phyloP scores from a whole-genome alignment of 176 grass and related monocot species.

The Hordeum marinum region DNA sequence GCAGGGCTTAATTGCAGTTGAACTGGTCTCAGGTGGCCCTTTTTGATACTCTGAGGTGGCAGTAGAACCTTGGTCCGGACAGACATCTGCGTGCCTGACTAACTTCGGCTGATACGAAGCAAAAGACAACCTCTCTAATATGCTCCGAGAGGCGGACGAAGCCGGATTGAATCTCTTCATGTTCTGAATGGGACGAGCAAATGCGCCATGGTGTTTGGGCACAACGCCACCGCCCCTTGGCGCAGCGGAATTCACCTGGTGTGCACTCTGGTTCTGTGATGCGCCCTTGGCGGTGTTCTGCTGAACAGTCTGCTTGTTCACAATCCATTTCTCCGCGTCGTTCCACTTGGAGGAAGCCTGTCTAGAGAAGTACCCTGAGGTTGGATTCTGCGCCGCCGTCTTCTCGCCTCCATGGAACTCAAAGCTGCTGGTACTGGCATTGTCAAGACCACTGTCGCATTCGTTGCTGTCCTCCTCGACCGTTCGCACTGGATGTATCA shows the following conservation, averaged over 20 bases:
- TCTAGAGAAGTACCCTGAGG: constrained; percentile 43
- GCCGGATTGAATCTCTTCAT: constrained; percentile 48
- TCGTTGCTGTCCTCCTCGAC: constrained; percentile 62
- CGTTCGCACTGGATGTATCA: constrained; percentile 69
- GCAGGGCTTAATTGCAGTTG: constrained; percentile 16
- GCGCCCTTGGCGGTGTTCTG: constrained; percentile 22
- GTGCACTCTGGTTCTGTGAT: constrained; percentile 18
- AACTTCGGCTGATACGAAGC: constrained; percentile 46
- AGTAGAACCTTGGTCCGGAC: constrained; percentile 7
- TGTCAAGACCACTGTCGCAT: constrained; percentile 60
- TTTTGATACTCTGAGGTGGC: constrained; percentile 12
- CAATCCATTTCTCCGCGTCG: constrained; percentile 95
- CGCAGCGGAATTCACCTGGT: constrained; percentile 29
- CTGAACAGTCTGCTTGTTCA: constrained; percentile 63
- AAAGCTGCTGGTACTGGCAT: constrained; percentile 57
- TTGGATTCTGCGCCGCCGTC: constrained; percentile 29
- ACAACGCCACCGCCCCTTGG: constrained; percentile 13
- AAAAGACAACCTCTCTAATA: constrained; percentile 74
- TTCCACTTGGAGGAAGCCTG: constrained; percentile 88
- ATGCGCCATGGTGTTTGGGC: constrained; percentile 23
- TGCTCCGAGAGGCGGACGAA: constrained; percentile 41
- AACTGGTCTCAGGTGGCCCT: constrained; percentile 16
- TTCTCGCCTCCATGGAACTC: constrained; percentile 76
- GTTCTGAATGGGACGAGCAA: constrained; percentile 28
- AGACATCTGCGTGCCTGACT: constrained; percentile 38